Base-by-base conservation (phyloP, 106 monocot species). In the Apostasia ramifera region DNA sequence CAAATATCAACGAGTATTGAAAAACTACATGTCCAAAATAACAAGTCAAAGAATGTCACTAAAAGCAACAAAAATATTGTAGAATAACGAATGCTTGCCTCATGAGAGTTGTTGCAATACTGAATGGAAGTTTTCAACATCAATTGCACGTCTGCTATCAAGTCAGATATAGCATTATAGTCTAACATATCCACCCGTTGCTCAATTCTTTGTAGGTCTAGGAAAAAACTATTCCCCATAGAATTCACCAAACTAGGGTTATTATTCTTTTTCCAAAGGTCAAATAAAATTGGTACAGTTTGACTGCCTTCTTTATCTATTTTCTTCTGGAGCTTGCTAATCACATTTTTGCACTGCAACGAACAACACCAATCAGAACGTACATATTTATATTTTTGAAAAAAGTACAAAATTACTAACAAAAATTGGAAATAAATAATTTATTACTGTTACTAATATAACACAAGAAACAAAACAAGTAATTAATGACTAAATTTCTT, bases 331-430 rank as follows among this genome's bases (percentile, higher is more conserved):
- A 97, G 73, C 76, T 92, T 92, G 81, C 78, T 85, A 42, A 97
- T 84, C 8, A 97, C 92, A 85, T 89, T 89, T 75, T 92, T 97
- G 79, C 89, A 89, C 97, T 97, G 64, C 63, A 73, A 47, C 43
- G 44, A 12, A 64, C 52, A 40, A 11, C 47, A 26, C 26, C 26
- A 26, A 26, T 26, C 7, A 6, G 7, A 52, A 4, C 4, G 10
- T 52, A 6, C 52, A 52, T 52, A 4, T 52, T 52, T 10, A 6
- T 52, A 52, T 52, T 52, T 52, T 52, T 52, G 10, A 52, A 10
- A 52, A 6, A 52, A 52, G 4, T 52, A 52, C 7, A 52, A 52
- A 52, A 52, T 6, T 6, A 52, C 52, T 52, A 52, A 52, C 4
- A 52, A 52, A 6, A 52, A 10, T 10, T 26, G 26, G 26, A 26